phyloP scores from a whole-genome alignment of 257 asterid species.

The Ajuga chamaepitys region DNA sequence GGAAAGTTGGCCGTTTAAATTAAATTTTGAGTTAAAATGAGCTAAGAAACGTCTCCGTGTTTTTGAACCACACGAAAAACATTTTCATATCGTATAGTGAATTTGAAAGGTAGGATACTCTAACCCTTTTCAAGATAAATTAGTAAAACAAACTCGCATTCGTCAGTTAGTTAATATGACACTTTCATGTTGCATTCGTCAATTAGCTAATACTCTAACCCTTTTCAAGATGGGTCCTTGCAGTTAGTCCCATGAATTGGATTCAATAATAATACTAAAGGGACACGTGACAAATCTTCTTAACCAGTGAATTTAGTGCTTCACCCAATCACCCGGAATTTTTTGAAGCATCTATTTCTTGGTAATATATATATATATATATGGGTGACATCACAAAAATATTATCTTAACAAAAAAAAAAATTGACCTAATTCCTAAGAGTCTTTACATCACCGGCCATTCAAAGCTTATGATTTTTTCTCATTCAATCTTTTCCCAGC shows the following conservation, averaged over 20 bases:
- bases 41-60: background rate
- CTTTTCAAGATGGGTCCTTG: too few relatives aligned
- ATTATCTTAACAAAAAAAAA: too few relatives aligned
- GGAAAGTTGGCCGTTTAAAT: background rate
- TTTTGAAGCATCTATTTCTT: background rate
- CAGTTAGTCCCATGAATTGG: background rate
- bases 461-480: background rate
- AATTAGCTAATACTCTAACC: too few relatives aligned
- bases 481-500: background rate
- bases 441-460: background rate
- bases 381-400: background rate
- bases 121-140: background rate
- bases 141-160: background rate
- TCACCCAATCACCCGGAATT: constrained; percentile 2
- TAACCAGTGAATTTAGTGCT: background rate
- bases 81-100: background rate
- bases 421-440: too few relatives aligned
- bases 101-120: constrained; percentile 2
- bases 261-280: background rate
- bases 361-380: background rate
- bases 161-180: background rate
- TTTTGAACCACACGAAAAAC: background rate
- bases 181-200: too few relatives aligned
- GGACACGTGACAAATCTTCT: background rate
- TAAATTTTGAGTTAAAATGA: background rate